Percentiles rank a stretch among this genome's conserved stretches.
These are phyloP conservation scores for Sporopachydermia lactativora DNA, from an alignment of 805 yeast species.

Conservation along the genomic window DNA sequence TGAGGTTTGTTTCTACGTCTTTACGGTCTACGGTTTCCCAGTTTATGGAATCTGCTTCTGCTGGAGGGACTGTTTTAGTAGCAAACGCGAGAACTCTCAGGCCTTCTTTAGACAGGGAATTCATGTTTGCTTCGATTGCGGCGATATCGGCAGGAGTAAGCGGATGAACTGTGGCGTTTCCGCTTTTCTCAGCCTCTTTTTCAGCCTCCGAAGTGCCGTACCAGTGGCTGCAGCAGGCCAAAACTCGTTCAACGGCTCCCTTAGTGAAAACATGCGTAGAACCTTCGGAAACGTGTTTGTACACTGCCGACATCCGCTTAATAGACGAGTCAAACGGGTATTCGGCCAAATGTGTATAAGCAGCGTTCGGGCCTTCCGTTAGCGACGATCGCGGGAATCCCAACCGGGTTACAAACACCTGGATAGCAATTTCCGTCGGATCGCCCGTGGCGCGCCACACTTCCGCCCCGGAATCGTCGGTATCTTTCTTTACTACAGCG, in stretches of 20 bases:
- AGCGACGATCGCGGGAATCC: constrained; percentile 31
- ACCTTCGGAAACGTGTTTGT: constrained; percentile 21
- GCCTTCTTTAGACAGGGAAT: constrained; percentile 47
- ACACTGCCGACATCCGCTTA: constrained; percentile 59
- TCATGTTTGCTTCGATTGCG: constrained; percentile 40
- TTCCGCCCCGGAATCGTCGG: constrained; percentile 25
- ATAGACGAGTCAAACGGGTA: constrained; percentile 65
- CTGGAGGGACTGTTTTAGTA: constrained; percentile 20
- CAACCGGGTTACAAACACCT: constrained; percentile 55
- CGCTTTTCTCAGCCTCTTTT: constrained; percentile 9
- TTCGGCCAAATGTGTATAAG: constrained; percentile 38
- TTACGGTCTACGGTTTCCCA: constrained; percentile 25
- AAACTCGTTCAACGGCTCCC: constrained; percentile 66
- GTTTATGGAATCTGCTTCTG: constrained; percentile 14
- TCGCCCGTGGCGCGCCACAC: constrained; percentile 77
- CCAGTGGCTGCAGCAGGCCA: constrained; percentile 44
- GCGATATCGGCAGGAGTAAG: constrained; percentile 28
- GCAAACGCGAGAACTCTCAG: constrained; percentile 67
- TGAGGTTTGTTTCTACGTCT: constrained; percentile 36
- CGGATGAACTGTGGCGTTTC: constrained; percentile 11
- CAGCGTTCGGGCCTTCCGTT: constrained; percentile 22
- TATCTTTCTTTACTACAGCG: constrained; percentile 43
- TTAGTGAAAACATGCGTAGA: constrained; percentile 34
- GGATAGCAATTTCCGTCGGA: constrained; percentile 82
- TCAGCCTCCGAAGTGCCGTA: constrained; percentile 19